Evolutionary conservation across 352 stramenopile species (phyloP).

Genomic region (Pilasporangium apinafurcum): DNA sequence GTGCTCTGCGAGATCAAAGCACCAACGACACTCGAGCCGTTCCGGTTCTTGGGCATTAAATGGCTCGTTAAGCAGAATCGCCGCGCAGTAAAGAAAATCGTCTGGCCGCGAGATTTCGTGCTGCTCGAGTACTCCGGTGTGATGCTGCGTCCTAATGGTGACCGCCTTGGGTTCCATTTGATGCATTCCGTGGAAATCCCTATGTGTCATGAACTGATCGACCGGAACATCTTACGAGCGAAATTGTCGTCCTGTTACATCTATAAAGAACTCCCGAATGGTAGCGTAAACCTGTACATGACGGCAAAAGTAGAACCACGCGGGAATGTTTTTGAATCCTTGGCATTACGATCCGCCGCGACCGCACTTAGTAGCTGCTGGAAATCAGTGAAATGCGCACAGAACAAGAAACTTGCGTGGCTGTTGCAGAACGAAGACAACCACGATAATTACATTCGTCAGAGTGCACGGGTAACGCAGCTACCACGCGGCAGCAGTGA

Average conservation of each 20-base stretch:
- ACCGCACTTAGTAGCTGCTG: conserved; percentile 50
- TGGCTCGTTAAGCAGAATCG: conserved; percentile 42
- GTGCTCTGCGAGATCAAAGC: conserved; percentile 37
- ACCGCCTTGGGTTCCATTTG: conserved; percentile 43
- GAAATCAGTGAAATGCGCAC: conserved; percentile 50
- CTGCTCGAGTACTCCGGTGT: conserved; percentile 45
- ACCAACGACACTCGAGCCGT: conserved; percentile 27
- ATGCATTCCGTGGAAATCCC: conserved; percentile 44
- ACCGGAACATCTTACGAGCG: conserved; percentile 32
- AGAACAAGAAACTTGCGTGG: conserved; percentile 69
- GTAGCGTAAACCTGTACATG: conserved; percentile 59
- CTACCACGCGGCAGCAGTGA: neutral
- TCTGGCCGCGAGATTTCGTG: conserved; percentile 42
- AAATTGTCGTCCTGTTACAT: conserved; percentile 44
- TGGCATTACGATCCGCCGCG: conserved; percentile 34
- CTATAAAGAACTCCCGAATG: conserved; percentile 42
- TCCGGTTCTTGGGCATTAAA: conserved; percentile 53
- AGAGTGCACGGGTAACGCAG: neutral
- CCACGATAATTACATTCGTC: conserved; percentile 10
- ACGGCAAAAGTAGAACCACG: conserved; percentile 41
- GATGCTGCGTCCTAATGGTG: conserved; percentile 37
- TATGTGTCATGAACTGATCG: conserved; percentile 23
- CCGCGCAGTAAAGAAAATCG: conserved; percentile 20
- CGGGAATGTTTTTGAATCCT: conserved; percentile 30
- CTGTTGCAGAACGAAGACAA: conserved; percentile 29